These are phyloP conservation scores for Tetrahymena elliotti DNA, from an alignment of 73 alveolate genomes.

Conservation along the genomic window DNA sequence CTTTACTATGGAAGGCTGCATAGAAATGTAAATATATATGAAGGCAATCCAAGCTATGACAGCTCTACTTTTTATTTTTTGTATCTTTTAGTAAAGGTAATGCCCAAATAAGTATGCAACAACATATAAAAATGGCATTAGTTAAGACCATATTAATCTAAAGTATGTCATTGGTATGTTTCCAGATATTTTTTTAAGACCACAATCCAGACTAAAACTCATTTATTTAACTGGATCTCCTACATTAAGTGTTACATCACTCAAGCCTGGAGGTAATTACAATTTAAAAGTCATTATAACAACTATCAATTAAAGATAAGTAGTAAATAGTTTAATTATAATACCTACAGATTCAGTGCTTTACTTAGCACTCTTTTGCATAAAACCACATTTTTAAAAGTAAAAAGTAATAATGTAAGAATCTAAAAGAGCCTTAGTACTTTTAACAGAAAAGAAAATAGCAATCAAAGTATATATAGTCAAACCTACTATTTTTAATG, in stretches of 20 bases:
- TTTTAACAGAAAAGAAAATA: slow-evolving; percentile 19
- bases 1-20: not conserved
- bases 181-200: not conserved
- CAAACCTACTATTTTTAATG: not conserved
- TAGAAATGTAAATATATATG: not conserved
- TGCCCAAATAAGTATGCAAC: not conserved
- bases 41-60: slow-evolving; percentile 11
- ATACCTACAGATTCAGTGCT: slow-evolving; percentile 1
- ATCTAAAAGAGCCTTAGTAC: slow-evolving; percentile 2
- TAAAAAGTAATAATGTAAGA: slow-evolving; percentile 1
- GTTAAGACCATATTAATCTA: slow-evolving; percentile 28
- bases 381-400: not conserved
- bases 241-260: not conserved
- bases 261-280: not conserved
- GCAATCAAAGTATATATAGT: not conserved
- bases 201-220: slow-evolving; percentile 20
- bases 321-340: slow-evolving; percentile 18
- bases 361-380: not conserved
- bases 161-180: slow-evolving; percentile 13
- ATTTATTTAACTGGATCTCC: slow-evolving; percentile 31
- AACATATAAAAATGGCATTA: slow-evolving; percentile 15
- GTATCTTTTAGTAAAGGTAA: not conserved
- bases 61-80: not conserved
- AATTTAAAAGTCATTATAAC: slow-evolving; percentile 12
- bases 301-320: slow-evolving; percentile 6